A percentile compares a stretch with the other conserved stretches of the same genome.
Conservation (phyloP, 2,329 filamentous ascomycete genomes). For the Knufia fluminis region DNA sequence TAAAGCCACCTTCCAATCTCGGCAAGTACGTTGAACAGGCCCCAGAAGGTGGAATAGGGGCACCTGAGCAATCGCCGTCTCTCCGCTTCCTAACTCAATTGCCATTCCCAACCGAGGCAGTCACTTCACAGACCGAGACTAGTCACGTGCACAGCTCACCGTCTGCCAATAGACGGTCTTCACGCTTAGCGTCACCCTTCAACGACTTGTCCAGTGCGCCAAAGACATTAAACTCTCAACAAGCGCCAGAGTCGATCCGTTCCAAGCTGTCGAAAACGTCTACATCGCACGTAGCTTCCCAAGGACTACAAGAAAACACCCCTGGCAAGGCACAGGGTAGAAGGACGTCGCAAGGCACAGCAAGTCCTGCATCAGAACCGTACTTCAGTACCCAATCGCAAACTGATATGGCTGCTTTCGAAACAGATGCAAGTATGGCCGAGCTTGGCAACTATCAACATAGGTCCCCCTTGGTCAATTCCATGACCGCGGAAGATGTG, state of each 20-base stretch:
- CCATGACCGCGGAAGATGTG: neutral
- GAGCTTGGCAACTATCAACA: neutral
- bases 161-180: no score
- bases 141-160: no score
- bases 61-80: neutral
- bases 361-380: no score
- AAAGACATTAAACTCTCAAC: no score
- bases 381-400: neutral
- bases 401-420: neutral
- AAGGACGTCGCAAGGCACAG: no score
- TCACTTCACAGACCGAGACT: neutral
- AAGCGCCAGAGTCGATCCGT: no score
- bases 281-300: no score
- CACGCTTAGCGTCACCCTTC: no score
- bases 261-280: no score
- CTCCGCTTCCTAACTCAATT: conserved; percentile 4
- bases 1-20: conserved; percentile 1
- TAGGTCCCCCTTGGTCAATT: neutral
- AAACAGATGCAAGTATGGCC: neutral
- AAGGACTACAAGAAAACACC: no score
- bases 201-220: no score
- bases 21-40: neutral
- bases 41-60: neutral
- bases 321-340: no score
- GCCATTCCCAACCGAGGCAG: neutral